Evolutionary conservation across 768 basidiomycete genomes (phyloP).

Genomic region (Glaciozyma antarctica): DNA sequence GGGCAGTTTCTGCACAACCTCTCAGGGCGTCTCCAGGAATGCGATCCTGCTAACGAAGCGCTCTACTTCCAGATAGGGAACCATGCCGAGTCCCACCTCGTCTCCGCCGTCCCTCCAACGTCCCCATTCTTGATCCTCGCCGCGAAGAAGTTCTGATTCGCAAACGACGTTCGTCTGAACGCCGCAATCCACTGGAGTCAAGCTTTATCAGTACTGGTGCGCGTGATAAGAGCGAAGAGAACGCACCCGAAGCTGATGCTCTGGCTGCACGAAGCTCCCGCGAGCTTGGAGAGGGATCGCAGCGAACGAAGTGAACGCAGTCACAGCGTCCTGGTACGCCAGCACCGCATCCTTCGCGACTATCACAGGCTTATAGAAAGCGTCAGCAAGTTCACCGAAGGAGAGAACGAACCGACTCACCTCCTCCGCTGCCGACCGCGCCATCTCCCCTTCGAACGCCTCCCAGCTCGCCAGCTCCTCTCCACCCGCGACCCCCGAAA

Average conservation of each 20-base stretch:
- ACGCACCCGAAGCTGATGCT: conserved; percentile 4
- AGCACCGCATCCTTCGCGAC: not conserved
- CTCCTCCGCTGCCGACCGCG: not conserved
- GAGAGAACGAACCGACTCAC: not conserved
- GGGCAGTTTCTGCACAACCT: too few relatives aligned
- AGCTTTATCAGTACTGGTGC: not conserved
- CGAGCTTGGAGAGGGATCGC: conserved; percentile 2
- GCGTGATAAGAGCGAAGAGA: not conserved
- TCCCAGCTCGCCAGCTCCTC: conserved; percentile 83
- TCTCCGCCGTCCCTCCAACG: not conserved
- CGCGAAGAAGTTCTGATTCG: not conserved
- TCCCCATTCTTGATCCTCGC: not conserved
- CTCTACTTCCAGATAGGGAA: not conserved
- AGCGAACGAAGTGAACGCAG: not conserved
- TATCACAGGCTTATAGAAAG: not conserved
- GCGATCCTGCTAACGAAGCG: too few relatives aligned
- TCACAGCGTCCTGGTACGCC: not conserved
- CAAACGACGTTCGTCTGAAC: not conserved
- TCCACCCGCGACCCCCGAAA: conserved; percentile 34
- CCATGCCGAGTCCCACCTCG: not conserved
- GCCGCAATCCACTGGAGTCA: not conserved
- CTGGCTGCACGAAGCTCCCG: not conserved
- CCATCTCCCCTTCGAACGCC: conserved; percentile 46
- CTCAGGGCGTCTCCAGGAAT: too few relatives aligned
- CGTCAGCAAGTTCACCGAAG: not conserved